phyloP scores from a whole-genome alignment of 2,329 filamentous ascomycete genomes.

The Penicillium sp. region DNA sequence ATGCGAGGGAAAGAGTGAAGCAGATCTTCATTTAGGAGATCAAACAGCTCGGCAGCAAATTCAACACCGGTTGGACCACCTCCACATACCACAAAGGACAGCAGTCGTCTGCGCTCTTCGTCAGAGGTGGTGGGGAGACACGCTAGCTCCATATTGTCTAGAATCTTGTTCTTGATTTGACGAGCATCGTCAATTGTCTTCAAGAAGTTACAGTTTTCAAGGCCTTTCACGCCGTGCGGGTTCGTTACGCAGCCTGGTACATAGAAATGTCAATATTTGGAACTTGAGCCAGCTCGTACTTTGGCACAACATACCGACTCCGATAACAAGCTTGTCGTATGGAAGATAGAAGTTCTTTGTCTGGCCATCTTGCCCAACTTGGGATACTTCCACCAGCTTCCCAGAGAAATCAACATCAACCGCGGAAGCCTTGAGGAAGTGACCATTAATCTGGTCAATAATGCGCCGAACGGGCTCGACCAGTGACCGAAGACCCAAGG shows the following conservation, averaged over 20 bases:
- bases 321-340: conserved; percentile 94
- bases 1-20: conserved; percentile 79
- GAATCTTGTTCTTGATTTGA: conserved; percentile 80
- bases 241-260: conserved; percentile 74
- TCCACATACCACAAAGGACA: conserved; percentile 95
- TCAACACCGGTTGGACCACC: conserved; percentile 96
- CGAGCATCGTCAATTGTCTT: conserved; percentile 94
- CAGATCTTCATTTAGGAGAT: conserved; percentile 93
- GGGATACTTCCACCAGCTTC: conserved; percentile 83
- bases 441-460: conserved; percentile 71
- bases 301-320: conserved; percentile 58
- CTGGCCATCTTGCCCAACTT: conserved; percentile 67
- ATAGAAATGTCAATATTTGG: conserved; percentile 6
- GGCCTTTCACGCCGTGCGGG: conserved; percentile 88
- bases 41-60: conserved; percentile 93
- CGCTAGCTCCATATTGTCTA: conserved; percentile 84
- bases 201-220: conserved; percentile 90
- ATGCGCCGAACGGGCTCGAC: conserved; percentile 92
- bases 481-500: conserved; percentile 82
- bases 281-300: background rate
- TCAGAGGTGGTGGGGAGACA: conserved; percentile 91
- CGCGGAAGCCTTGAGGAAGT: conserved; percentile 84
- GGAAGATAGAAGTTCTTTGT: conserved; percentile 85
- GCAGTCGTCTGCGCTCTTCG: conserved; percentile 76
- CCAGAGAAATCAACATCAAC: conserved; percentile 88